A percentile compares a stretch with the other conserved stretches of the same genome.
Conservation (phyloP, 2,329 filamentous ascomycete species). For the Neopestalotiopsis clavispora region DNA sequence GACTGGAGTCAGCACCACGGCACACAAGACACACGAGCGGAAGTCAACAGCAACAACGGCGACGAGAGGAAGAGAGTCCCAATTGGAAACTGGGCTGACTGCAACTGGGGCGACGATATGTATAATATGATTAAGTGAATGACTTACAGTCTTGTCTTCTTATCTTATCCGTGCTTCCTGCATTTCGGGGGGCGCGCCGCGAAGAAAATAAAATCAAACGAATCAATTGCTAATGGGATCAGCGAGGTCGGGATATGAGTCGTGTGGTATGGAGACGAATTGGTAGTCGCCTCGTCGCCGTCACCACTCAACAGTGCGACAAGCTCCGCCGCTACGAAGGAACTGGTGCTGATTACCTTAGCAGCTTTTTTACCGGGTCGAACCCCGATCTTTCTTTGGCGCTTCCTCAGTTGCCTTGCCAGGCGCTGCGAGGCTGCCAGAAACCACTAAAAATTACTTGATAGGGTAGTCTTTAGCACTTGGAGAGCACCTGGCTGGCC, state of each 20-base stretch:
- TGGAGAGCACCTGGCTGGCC: not conserved
- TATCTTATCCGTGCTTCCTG: slow-evolving; percentile 14
- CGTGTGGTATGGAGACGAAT: slow-evolving; percentile 12
- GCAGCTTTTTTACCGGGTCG: not conserved
- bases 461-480: too few species aligned
- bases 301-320: slow-evolving; percentile 3
- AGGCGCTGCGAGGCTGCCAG: not conserved
- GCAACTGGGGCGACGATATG: not conserved
- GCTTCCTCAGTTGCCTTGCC: not conserved
- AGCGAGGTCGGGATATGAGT: slow-evolving; percentile 11
- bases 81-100: not conserved
- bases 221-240: slow-evolving; percentile 16
- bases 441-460: not conserved
- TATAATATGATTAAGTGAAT: not conserved
- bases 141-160: slow-evolving; percentile 11
- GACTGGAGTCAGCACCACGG: slow-evolving; percentile 13
- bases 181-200: slow-evolving; percentile 1
- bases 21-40: not conserved
- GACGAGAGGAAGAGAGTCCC: not conserved
- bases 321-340: not conserved
- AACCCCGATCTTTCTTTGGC: not conserved
- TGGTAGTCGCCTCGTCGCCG: slow-evolving; percentile 1
- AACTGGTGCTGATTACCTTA: not conserved
- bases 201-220: slow-evolving; percentile 7
- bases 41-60: not conserved